Percentiles rank a stretch among this genome's conserved stretches.
These are phyloP conservation scores for Suhomyces sp. DNA, from an alignment of 805 yeast species.

Conservation along the genomic window DNA sequence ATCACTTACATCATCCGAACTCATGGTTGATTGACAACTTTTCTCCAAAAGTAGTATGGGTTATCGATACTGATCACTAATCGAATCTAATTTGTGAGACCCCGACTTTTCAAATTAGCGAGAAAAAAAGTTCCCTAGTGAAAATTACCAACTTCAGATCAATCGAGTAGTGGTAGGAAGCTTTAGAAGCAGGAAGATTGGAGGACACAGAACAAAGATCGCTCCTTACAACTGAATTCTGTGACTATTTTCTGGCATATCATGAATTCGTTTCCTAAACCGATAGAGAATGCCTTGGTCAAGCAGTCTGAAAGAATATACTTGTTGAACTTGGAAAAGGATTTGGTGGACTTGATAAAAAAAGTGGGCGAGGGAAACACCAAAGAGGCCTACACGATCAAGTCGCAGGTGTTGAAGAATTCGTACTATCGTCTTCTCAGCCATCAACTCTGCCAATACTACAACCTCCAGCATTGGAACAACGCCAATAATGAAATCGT, in stretches of 20 bases:
- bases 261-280: slow-evolving; percentile 16
- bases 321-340: slow-evolving; percentile 20
- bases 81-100: not conserved
- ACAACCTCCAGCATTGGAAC: slow-evolving; percentile 52
- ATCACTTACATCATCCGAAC: slow-evolving; percentile 19
- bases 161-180: not conserved
- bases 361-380: not conserved
- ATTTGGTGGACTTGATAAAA: slow-evolving; percentile 17
- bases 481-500: slow-evolving; percentile 20
- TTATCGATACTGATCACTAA: not conserved
- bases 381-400: slow-evolving; percentile 10
- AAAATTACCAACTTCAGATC: not conserved
- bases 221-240: not conserved
- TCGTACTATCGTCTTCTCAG: slow-evolving; percentile 65
- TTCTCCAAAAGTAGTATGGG: not conserved
- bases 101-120: not conserved
- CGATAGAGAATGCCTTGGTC: slow-evolving; percentile 15
- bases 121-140: not conserved
- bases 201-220: not conserved
- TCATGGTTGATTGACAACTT: slow-evolving; percentile 6
- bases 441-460: slow-evolving; percentile 69
- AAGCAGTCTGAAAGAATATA: slow-evolving; percentile 21
- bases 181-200: not conserved
- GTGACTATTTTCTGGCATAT: not conserved
- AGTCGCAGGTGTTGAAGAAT: slow-evolving; percentile 46